Evolutionary conservation across 176 grass and related monocot species (phyloP).

Genomic region (Eleusine indica): DNA sequence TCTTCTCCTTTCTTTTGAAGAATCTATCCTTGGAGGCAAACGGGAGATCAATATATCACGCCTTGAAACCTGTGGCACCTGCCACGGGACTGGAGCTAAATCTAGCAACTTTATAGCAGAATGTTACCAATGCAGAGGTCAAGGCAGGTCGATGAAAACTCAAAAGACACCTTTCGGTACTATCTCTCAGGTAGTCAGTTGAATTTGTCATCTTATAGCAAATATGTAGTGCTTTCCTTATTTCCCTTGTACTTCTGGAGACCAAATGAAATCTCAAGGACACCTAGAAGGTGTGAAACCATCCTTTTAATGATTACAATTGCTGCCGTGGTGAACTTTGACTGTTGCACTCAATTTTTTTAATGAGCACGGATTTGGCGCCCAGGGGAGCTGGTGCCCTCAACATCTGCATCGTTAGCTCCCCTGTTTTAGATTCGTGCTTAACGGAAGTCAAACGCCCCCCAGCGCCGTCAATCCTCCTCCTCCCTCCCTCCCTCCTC

Average conservation of each 20-base stretch:
- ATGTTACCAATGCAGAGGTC: slow-evolving; percentile 76
- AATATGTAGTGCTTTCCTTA: not conserved
- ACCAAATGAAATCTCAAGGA: not conserved
- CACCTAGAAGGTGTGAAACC: not conserved
- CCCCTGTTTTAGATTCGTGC: too few species aligned
- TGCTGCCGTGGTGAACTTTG: not conserved
- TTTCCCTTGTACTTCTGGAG: not conserved
- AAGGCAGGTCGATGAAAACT: slow-evolving; percentile 68
- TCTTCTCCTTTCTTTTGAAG: slow-evolving; percentile 89
- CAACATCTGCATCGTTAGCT: too few species aligned
- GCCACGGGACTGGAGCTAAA: slow-evolving; percentile 80
- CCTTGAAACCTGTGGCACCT: slow-evolving; percentile 65
- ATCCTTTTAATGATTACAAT: not conserved
- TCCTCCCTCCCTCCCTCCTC: too few species aligned
- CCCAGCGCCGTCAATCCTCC: too few species aligned
- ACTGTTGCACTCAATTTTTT: not conserved
- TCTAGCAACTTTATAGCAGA: slow-evolving; percentile 56
- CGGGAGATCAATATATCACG: slow-evolving; percentile 51
- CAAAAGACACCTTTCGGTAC: slow-evolving; percentile 83
- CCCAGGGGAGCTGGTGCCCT: too few species aligned
- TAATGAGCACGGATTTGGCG: too few species aligned
- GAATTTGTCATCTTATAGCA: not conserved
- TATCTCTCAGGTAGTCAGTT: slow-evolving; percentile 72
- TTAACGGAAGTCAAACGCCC: too few species aligned
- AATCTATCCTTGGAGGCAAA: slow-evolving; percentile 73